phyloP scores from a whole-genome alignment of 2,329 filamentous ascomycete species.

The Lasiodiplodia citricola region DNA sequence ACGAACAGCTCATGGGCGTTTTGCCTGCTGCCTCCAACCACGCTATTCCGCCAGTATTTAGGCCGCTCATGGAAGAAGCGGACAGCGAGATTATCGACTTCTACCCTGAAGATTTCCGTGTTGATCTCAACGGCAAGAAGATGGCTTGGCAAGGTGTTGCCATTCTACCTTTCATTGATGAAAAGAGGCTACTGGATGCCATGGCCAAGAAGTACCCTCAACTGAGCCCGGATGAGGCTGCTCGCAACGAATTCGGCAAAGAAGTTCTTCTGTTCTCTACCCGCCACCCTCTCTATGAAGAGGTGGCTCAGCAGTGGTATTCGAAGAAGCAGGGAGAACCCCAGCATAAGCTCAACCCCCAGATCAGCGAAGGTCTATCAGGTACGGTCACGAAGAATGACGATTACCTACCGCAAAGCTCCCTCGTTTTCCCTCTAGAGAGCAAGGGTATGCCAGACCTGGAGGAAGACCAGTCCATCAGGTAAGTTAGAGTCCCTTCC shows the following conservation, averaged over 20 bases:
- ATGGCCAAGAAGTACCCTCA: conserved; percentile 83
- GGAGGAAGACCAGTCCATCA: conserved; percentile 85
- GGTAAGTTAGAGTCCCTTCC: conserved; percentile 56
- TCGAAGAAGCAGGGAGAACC: conserved; percentile 78
- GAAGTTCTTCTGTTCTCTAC: conserved; percentile 87
- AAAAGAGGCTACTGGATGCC: conserved; percentile 79
- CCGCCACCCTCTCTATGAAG: conserved; percentile 81
- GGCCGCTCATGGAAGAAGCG: conserved; percentile 84
- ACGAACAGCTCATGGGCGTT: conserved; percentile 98
- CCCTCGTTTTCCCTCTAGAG: conserved; percentile 77
- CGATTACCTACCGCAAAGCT: conserved; percentile 81
- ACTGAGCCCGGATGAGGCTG: conserved; percentile 75
- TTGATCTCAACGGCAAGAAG: conserved; percentile 97
- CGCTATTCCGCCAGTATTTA: conserved; percentile 86
- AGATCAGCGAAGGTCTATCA: conserved; percentile 75
- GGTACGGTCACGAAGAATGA: conserved; percentile 83
- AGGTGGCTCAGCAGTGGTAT: conserved; percentile 85
- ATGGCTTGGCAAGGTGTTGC: conserved; percentile 98
- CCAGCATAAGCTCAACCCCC: conserved; percentile 75
- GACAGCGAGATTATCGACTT: conserved; percentile 96
- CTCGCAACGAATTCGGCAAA: conserved; percentile 78
- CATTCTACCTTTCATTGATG: conserved; percentile 93
- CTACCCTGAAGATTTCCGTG: conserved; percentile 90
- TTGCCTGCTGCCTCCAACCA: conserved; percentile 92
- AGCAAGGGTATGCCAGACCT: conserved; percentile 74